Evolutionary conservation across 78 protist species (phyloP).

Genomic region (Parvularia atlantis): DNA sequence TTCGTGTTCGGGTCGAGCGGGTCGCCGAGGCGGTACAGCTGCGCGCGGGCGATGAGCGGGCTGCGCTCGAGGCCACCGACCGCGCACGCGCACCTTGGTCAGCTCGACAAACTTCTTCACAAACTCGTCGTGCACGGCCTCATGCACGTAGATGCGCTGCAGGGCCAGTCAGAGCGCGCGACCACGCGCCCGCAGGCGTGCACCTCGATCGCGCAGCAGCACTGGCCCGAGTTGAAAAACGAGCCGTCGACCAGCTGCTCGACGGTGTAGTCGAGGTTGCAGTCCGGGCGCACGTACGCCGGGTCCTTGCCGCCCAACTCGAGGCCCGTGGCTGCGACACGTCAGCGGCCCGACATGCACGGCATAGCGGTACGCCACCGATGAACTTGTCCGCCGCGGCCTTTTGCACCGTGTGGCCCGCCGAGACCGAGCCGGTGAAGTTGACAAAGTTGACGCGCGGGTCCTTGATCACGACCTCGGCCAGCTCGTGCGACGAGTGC

Average conservation of each 20-base stretch:
- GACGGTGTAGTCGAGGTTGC: not conserved
- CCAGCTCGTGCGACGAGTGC: constrained; percentile 3
- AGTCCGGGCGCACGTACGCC: constrained; percentile 15
- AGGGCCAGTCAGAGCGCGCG: too few species aligned
- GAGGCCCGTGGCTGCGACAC: not conserved
- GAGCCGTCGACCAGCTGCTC: constrained; percentile 11
- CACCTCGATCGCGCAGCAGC: not conserved
- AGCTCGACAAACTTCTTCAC: not conserved
- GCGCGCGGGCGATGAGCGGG: too few species aligned
- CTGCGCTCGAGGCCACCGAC: too few species aligned
- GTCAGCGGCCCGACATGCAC: not conserved
- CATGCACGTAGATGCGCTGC: not conserved
- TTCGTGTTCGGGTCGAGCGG: constrained; percentile 9
- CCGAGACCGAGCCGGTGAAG: constrained; percentile 16
- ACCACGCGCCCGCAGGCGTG: too few species aligned
- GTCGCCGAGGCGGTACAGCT: constrained; percentile 9
- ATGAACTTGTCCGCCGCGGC: constrained; percentile 2
- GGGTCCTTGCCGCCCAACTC: constrained; percentile 29
- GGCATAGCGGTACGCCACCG: not conserved
- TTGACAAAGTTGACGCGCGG: constrained; percentile 13
- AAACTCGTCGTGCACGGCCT: not conserved
- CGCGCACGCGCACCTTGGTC: too few species aligned
- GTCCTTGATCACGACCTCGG: constrained; percentile 2
- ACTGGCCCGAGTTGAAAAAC: not conserved
- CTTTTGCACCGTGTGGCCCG: constrained; percentile 2